phyloP scores from a whole-genome alignment of 179 eudicot species.

The Pouteria campechiana region DNA sequence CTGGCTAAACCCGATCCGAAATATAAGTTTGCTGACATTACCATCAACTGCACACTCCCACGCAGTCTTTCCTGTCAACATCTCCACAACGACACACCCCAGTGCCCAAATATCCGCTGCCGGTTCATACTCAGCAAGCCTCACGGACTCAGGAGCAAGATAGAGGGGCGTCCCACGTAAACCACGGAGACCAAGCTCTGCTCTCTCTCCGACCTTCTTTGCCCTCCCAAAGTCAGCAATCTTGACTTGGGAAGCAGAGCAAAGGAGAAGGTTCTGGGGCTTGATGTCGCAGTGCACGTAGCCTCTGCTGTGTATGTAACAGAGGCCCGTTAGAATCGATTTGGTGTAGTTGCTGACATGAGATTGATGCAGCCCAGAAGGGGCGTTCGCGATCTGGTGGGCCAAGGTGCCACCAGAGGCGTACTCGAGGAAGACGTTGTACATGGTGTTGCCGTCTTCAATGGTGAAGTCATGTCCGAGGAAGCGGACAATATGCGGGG shows the following conservation, averaged over 20 bases:
- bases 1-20: slow-evolving; percentile 27
- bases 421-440: slow-evolving; percentile 60
- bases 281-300: slow-evolving; percentile 72
- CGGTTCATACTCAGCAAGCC: slow-evolving; percentile 23
- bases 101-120: slow-evolving; percentile 54
- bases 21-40: slow-evolving; percentile 18
- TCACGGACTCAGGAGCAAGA: slow-evolving; percentile 70
- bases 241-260: slow-evolving; percentile 15
- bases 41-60: slow-evolving; percentile 19
- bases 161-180: slow-evolving; percentile 71
- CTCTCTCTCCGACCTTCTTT: slow-evolving; percentile 9
- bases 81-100: slow-evolving; percentile 49
- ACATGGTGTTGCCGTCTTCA: slow-evolving; percentile 36
- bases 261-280: slow-evolving; percentile 45
- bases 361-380: slow-evolving; percentile 13
- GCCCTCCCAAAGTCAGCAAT: slow-evolving; percentile 86
- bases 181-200: slow-evolving; percentile 6
- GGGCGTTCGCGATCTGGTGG: slow-evolving; percentile 23
- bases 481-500: slow-evolving; percentile 28
- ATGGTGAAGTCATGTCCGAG: slow-evolving; percentile 24
- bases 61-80: slow-evolving; percentile 32
- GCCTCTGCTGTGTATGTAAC: slow-evolving; percentile 38
- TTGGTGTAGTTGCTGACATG: slow-evolving; percentile 31
- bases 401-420: slow-evolving; percentile 49
- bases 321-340: slow-evolving; percentile 40